Conservation (phyloP, 805 yeast species). For the Wickerhamomyces chaumierensis region DNA sequence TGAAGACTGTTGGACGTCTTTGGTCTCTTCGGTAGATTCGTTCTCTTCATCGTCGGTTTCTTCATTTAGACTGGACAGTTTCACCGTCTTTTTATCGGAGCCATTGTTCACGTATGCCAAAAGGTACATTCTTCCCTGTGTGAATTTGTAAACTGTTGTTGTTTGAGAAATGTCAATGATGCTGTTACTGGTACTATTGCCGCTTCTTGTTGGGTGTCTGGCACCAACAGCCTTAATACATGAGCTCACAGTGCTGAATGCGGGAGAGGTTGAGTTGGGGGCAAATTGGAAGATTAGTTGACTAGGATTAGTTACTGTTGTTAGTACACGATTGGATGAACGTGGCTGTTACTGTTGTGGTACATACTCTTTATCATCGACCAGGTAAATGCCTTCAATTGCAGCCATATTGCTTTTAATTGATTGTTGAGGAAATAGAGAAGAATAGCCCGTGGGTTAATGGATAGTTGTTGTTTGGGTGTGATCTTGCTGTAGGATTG, state of each 20-base stretch:
- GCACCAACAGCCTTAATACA: constrained; percentile 10
- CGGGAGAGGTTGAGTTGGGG: constrained; percentile 22
- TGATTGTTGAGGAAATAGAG: too few relatives aligned
- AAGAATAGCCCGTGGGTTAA: too few relatives aligned
- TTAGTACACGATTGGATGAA: background rate
- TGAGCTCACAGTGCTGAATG: constrained; percentile 19
- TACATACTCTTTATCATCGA: constrained; percentile 29
- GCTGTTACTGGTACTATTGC: constrained; percentile 4
- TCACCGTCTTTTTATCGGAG: constrained; percentile 5
- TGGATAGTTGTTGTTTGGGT: too few relatives aligned
- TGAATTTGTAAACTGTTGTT: constrained; percentile 9
- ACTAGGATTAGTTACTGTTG: constrained; percentile 9
- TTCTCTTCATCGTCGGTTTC: constrained; percentile 4
- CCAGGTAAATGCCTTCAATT: constrained; percentile 27
- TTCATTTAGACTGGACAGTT: constrained; percentile 9
- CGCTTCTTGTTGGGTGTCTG: background rate
- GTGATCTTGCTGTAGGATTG: too few relatives aligned
- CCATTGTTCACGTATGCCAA: constrained; percentile 11
- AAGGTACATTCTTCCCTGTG: constrained; percentile 7
- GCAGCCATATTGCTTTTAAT: constrained; percentile 19
- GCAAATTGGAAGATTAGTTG: constrained; percentile 28
- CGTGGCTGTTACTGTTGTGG: background rate
- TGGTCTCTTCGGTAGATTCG: background rate
- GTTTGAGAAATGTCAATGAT: constrained; percentile 11
- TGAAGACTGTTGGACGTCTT: constrained; percentile 4